Percentiles rank a stretch among this genome's conserved stretches.
phyloP scores from a whole-genome alignment of 371 early-diverging fungal genomes.

The Rhizopus microsporus region DNA sequence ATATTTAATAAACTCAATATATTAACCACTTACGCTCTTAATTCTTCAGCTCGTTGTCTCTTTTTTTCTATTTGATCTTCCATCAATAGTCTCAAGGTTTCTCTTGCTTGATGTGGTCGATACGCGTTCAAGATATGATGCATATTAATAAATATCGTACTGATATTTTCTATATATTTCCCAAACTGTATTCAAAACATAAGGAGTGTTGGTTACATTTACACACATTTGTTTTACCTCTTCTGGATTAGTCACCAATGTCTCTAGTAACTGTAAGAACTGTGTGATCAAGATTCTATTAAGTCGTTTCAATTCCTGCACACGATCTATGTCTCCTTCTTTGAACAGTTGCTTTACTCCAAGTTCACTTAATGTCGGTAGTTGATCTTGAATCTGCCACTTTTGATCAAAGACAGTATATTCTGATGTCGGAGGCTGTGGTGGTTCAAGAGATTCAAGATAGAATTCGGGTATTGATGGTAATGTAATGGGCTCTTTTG shows the following conservation, averaged over 20 bases:
- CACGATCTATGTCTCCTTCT: slow-evolving; percentile 66
- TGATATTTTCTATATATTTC: slow-evolving; percentile 61
- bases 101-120: slow-evolving; percentile 72
- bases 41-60: slow-evolving; percentile 47
- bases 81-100: slow-evolving; percentile 72
- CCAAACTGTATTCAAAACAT: slow-evolving; percentile 49
- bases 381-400: slow-evolving; percentile 67
- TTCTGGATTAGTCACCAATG: slow-evolving; percentile 56
- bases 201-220: background rate
- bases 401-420: slow-evolving; percentile 73
- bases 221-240: slow-evolving; percentile 36
- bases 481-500: slow-evolving; percentile 28
- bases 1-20: slow-evolving; percentile 19
- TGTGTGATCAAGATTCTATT: slow-evolving; percentile 74
- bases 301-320: slow-evolving; percentile 71
- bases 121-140: slow-evolving; percentile 76
- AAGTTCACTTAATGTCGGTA: slow-evolving; percentile 65
- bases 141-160: slow-evolving; percentile 71
- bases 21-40: slow-evolving; percentile 43
- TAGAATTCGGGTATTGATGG: slow-evolving; percentile 51
- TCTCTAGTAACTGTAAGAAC: slow-evolving; percentile 64
- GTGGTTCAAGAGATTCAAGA: slow-evolving; percentile 58
- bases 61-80: slow-evolving; percentile 68
- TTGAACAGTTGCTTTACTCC: slow-evolving; percentile 68
- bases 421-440: slow-evolving; percentile 58